Evolutionary conservation across 2,329 filamentous ascomycete genomes (phyloP).

Genomic region (Penicillium sp.): DNA sequence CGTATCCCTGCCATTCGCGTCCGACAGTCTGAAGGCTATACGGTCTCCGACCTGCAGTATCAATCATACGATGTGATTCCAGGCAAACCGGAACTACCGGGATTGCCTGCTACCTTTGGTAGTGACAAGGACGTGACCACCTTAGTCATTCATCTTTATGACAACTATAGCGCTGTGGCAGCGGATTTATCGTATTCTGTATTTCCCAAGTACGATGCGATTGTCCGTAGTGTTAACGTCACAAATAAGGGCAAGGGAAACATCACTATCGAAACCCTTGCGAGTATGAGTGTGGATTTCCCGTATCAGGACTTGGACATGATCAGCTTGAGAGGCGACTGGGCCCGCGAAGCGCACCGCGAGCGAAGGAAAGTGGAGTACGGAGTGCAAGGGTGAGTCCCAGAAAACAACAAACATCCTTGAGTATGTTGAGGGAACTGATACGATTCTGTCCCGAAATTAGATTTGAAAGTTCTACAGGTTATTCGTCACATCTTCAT

Average conservation of each 20-base stretch:
- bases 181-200: constrained; percentile 66
- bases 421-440: neutral
- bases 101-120: constrained; percentile 64
- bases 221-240: constrained; percentile 64
- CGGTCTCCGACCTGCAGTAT: constrained; percentile 63
- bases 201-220: constrained; percentile 64
- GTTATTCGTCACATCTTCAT: constrained; percentile 66
- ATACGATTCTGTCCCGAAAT: neutral
- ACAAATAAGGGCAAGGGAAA: constrained; percentile 60
- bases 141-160: constrained; percentile 60
- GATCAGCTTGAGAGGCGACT: constrained; percentile 65
- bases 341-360: constrained; percentile 62
- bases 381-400: constrained; percentile 57
- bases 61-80: constrained; percentile 58
- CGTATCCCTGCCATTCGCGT: constrained; percentile 65
- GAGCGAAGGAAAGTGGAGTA: constrained; percentile 60
- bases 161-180: constrained; percentile 61
- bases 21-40: constrained; percentile 61
- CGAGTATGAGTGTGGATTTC: constrained; percentile 65
- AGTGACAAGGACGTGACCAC: constrained; percentile 60
- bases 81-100: constrained; percentile 61
- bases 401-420: neutral
- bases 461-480: constrained; percentile 61
- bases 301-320: constrained; percentile 65
- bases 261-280: constrained; percentile 60